phyloP scores from a whole-genome alignment of 805 yeast species.

The Wickerhamiella qilinensis region DNA sequence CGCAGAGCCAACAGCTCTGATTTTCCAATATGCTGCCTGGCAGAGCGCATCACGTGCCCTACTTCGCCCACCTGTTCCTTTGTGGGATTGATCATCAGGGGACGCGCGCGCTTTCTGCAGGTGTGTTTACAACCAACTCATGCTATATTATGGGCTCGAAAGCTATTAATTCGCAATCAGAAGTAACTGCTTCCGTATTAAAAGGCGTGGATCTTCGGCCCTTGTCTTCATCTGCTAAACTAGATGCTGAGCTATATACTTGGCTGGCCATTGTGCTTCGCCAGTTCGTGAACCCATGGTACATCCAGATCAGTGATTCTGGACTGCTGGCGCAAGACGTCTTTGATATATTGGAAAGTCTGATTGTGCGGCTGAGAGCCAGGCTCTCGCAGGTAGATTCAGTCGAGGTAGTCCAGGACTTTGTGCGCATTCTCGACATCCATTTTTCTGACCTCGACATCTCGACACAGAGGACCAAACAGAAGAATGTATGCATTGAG shows the following conservation, averaged over 20 bases:
- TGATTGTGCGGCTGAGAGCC: neutral
- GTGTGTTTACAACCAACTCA: too few species aligned
- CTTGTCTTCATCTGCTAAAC: neutral
- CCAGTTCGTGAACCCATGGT: conserved; percentile 6
- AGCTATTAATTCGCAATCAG: neutral
- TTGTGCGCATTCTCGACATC: neutral
- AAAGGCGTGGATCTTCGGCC: neutral
- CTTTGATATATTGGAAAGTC: neutral
- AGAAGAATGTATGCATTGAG: neutral
- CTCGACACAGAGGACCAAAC: neutral
- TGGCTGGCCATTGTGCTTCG: conserved; percentile 5
- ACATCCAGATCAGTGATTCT: conserved; percentile 1
- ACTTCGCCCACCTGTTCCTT: too few species aligned
- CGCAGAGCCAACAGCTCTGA: too few species aligned
- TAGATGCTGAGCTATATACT: conserved; percentile 4
- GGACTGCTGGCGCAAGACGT: conserved; percentile 5
- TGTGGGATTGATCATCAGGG: too few species aligned
- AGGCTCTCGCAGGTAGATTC: neutral
- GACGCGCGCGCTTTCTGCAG: too few species aligned
- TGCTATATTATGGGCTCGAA: too few species aligned
- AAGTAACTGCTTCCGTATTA: neutral
- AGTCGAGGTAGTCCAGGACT: neutral
- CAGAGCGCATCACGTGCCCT: too few species aligned
- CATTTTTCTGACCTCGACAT: conserved; percentile 1
- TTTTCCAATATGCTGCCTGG: too few species aligned